Percentiles rank a stretch among this genome's conserved stretches.
These are phyloP conservation scores for Scheffersomyces segobiensis DNA, from an alignment of 1,139 yeast genomes.

Conservation along the genomic window DNA sequence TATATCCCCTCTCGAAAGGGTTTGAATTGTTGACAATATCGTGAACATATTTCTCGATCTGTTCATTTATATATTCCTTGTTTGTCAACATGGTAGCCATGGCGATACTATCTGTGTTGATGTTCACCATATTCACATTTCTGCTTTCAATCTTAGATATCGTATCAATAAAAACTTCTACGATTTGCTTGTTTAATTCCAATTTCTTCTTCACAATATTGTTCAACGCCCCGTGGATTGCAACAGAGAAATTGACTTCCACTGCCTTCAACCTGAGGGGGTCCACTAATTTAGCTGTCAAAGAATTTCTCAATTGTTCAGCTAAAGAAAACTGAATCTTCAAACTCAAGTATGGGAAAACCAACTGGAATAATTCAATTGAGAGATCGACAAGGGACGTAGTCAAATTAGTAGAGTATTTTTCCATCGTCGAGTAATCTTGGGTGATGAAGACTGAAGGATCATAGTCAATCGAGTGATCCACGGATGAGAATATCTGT, in stretches of 20 bases:
- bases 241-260: constrained; percentile 60
- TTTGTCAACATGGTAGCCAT: constrained; percentile 47
- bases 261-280: constrained; percentile 50
- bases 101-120: constrained; percentile 73
- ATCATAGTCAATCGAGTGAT: constrained; percentile 35
- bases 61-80: constrained; percentile 40
- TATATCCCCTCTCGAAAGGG: constrained; percentile 68
- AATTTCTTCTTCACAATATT: constrained; percentile 26
- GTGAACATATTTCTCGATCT: constrained; percentile 56
- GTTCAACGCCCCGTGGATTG: constrained; percentile 58
- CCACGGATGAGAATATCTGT: constrained; percentile 23
- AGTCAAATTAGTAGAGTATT: constrained; percentile 31
- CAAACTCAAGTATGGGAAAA: constrained; percentile 72
- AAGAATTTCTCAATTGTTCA: constrained; percentile 69
- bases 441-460: constrained; percentile 31
- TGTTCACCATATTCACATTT: constrained; percentile 39
- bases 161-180: constrained; percentile 56
- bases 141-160: constrained; percentile 47
- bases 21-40: constrained; percentile 56
- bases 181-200: constrained; percentile 45
- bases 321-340: constrained; percentile 84
- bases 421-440: constrained; percentile 25
- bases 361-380: constrained; percentile 69
- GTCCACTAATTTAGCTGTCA: constrained; percentile 29
- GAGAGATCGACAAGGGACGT: constrained; percentile 74